Evolutionary conservation across 2,329 filamentous ascomycete species (phyloP).

Genomic region (Beauveria bassiana): DNA sequence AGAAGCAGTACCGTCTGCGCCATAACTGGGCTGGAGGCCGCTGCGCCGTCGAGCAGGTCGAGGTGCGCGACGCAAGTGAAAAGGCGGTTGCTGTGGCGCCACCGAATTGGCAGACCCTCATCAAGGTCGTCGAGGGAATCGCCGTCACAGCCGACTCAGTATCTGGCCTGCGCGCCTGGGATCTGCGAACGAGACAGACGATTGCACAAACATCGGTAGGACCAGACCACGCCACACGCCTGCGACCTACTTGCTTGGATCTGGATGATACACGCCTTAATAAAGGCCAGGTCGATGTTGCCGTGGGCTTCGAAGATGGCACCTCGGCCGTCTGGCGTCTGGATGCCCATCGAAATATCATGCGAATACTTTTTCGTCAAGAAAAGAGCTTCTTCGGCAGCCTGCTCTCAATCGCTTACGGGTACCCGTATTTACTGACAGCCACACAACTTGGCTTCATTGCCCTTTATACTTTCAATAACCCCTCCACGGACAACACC

Average conservation of each 20-base stretch:
- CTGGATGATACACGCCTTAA: conserved; percentile 47
- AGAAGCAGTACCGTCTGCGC: conserved; percentile 75
- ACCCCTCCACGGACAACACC: conserved; percentile 11
- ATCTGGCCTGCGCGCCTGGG: conserved; percentile 72
- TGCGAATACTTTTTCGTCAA: conserved; percentile 51
- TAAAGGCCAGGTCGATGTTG: conserved; percentile 46
- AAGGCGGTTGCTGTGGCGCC: conserved; percentile 11
- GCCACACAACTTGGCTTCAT: conserved; percentile 68
- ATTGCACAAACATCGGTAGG: conserved; percentile 42
- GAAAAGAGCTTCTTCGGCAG: conserved; percentile 54
- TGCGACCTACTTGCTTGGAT: conserved; percentile 54
- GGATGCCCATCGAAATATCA: conserved; percentile 31
- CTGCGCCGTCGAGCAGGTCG: conserved; percentile 72
- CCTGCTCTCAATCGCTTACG: conserved; percentile 63
- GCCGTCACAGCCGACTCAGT: conserved; percentile 67
- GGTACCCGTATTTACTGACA: conserved; percentile 68
- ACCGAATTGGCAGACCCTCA: conserved; percentile 53
- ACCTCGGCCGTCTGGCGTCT: conserved; percentile 64
- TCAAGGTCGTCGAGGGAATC: conserved; percentile 68
- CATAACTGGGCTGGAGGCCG: conserved; percentile 86
- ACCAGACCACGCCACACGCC: conserved; percentile 15
- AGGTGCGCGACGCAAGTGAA: conserved; percentile 38
- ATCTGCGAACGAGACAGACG: conserved; percentile 54
- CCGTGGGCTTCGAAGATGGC: conserved; percentile 65
- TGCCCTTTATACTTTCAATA: conserved; percentile 64